phyloP scores from a whole-genome alignment of 140 eudicot species.

The Oenanthe javanica region DNA sequence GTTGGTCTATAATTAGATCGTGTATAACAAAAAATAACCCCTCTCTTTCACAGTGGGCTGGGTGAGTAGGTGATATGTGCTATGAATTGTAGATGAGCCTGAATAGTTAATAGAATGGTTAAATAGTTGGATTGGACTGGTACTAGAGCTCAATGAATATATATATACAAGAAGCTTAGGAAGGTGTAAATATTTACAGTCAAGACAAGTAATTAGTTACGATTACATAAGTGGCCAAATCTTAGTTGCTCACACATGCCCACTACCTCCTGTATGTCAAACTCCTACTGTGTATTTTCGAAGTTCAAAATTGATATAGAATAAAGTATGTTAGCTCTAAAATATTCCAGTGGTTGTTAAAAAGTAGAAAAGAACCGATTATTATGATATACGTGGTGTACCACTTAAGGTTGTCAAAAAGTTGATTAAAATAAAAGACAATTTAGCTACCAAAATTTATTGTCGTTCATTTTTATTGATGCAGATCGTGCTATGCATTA shows the following conservation, averaged over 20 bases:
- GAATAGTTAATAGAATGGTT: neutral
- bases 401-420: neutral
- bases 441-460: neutral
- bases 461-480: neutral
- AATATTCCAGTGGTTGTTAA: neutral
- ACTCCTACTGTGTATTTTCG: too few species aligned
- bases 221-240: slow-evolving; percentile 5
- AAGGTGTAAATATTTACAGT: neutral
- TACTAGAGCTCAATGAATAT: neutral
- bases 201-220: neutral
- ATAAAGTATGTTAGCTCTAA: neutral
- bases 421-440: neutral
- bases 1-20: neutral
- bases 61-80: neutral
- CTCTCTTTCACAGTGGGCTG: neutral
- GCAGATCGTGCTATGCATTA: neutral
- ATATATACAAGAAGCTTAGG: too few species aligned
- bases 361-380: neutral
- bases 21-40: neutral
- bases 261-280: too few species aligned
- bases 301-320: neutral
- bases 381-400: neutral
- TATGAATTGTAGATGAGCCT: neutral
- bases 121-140: neutral
- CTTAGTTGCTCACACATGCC: too few species aligned